Evolutionary conservation across 2,329 filamentous ascomycete species (phyloP).

Genomic region (Cytospora piceae): DNA sequence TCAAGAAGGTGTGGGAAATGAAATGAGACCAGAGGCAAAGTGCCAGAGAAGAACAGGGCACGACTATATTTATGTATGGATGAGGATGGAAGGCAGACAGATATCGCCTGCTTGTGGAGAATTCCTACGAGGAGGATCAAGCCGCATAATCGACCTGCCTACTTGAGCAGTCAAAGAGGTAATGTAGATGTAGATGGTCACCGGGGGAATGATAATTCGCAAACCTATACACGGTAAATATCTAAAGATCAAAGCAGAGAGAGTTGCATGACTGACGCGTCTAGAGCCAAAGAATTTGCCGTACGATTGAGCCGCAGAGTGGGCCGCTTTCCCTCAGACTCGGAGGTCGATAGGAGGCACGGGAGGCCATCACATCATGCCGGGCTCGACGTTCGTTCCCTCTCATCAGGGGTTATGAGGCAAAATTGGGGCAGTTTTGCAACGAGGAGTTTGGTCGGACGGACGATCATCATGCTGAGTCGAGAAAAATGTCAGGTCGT

Average conservation of each 20-base stretch:
- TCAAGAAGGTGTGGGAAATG: constrained; percentile 2
- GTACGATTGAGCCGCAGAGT: neutral
- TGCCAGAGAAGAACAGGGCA: neutral
- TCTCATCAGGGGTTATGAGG: neutral
- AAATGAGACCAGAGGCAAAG: neutral
- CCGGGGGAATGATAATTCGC: neutral
- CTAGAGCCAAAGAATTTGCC: neutral
- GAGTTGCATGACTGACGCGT: neutral
- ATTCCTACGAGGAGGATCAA: too few relatives aligned
- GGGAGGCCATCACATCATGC: neutral
- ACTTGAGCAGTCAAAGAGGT: neutral
- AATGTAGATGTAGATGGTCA: too few relatives aligned
- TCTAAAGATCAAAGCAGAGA: neutral
- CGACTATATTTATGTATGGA: constrained; percentile 8
- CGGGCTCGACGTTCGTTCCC: neutral
- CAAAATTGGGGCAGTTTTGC: neutral
- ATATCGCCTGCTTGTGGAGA: neutral
- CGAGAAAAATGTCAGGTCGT: neutral
- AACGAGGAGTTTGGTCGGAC: neutral
- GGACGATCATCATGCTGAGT: neutral
- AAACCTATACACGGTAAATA: neutral
- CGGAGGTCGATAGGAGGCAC: neutral
- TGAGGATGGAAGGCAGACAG: neutral
- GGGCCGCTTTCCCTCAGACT: constrained; percentile 1
- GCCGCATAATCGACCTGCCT: neutral